Conservation (phyloP, 192 early-diverging fungal genomes). For the Gryganskiella cystojenkinii region DNA sequence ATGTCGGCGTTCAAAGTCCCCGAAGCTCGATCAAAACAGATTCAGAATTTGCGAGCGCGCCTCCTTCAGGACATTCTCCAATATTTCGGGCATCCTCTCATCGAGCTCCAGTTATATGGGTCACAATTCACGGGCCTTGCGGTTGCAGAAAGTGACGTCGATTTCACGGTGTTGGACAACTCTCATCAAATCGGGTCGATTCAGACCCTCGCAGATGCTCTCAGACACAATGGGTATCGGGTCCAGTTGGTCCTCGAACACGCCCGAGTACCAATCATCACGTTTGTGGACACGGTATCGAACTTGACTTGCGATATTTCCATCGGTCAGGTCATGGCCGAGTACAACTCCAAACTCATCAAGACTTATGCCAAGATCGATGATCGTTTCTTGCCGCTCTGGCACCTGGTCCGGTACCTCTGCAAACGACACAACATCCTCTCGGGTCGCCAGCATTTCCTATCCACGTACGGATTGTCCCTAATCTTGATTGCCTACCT, state of each 20-base stretch:
- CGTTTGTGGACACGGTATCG: background rate
- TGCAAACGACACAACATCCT: background rate
- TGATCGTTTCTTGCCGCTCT: background rate
- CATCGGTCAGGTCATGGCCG: background rate
- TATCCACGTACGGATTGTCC: background rate
- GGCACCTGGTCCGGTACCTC: background rate
- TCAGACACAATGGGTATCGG: background rate
- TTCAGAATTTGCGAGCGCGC: no score
- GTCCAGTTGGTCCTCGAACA: background rate
- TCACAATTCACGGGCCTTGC: slow-evolving; percentile 3
- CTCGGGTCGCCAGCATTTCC: background rate
- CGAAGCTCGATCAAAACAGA: no score
- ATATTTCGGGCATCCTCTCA: background rate
- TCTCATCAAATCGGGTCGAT: no score
- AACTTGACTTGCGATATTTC: background rate
- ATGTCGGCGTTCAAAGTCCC: no score
- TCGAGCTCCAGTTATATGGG: slow-evolving; percentile 4
- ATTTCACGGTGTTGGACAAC: background rate
- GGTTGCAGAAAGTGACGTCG: background rate
- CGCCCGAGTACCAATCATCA: slow-evolving; percentile 12
- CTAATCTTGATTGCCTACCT: slow-evolving; percentile 12
- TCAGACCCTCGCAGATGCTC: background rate
- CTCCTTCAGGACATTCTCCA: background rate
- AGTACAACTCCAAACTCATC: slow-evolving; percentile 8
- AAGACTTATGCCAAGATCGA: slow-evolving; percentile 11